These are phyloP conservation scores for Pleodorina starrii DNA, from an alignment of 139 green algal genomes.

Conservation along the genomic window DNA sequence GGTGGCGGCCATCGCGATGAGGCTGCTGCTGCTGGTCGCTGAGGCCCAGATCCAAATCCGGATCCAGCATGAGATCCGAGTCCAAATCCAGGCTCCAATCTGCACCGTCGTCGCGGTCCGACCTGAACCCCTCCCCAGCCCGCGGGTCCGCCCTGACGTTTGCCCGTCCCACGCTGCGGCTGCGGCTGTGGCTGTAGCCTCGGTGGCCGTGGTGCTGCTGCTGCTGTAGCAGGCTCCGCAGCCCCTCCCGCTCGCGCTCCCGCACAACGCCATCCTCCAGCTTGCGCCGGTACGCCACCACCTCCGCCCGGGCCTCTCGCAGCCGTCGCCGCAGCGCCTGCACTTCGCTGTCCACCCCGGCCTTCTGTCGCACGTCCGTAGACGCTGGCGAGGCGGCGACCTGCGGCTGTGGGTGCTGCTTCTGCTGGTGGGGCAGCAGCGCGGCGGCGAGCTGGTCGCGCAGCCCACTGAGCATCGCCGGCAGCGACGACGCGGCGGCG, in stretches of 20 bases:
- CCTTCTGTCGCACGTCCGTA: not conserved
- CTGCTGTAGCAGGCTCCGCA: not conserved
- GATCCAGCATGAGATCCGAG: not conserved
- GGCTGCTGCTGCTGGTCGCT: not conserved
- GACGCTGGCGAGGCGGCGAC: not conserved
- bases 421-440: not conserved
- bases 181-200: not conserved
- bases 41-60: not conserved
- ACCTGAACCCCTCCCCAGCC: no score
- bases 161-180: not conserved
- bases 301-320: not conserved
- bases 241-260: not conserved
- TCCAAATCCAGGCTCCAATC: not conserved
- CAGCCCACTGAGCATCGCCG: not conserved
- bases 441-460: constrained; percentile 7
- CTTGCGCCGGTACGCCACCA: not conserved
- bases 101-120: not conserved
- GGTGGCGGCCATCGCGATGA: not conserved
- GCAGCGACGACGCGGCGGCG: not conserved
- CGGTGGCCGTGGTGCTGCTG: not conserved
- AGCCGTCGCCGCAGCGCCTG: constrained; percentile 24
- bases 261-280: not conserved
- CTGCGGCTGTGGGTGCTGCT: not conserved
- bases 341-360: not conserved
- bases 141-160: not conserved